Conservation (phyloP, 1,284 basidiomycete genomes). For the Termitomyces sp. region DNA sequence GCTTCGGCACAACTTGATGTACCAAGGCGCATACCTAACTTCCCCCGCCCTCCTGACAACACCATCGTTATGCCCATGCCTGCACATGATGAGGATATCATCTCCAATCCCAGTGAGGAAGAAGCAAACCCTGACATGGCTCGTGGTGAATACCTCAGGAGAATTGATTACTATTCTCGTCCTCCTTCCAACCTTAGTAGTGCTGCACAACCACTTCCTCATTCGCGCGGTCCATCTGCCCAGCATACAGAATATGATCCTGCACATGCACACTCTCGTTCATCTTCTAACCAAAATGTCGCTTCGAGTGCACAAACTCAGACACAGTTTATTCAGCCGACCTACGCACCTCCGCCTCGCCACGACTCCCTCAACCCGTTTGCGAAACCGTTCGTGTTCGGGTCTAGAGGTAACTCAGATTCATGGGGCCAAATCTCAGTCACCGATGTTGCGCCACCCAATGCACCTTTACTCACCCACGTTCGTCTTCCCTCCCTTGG, state of each 20-base stretch:
- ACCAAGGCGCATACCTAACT: constrained; percentile 64
- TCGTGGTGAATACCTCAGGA: constrained; percentile 39
- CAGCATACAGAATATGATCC: constrained; percentile 59
- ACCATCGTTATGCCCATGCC: constrained; percentile 31
- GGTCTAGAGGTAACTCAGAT: constrained; percentile 29
- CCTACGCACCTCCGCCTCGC: constrained; percentile 24
- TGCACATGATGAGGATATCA: constrained; percentile 54
- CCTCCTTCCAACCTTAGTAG: constrained; percentile 21
- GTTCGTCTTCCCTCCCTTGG: constrained; percentile 56
- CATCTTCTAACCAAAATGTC: constrained; percentile 32
- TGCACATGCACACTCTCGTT: constrained; percentile 59
- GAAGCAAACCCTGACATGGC: constrained; percentile 33
- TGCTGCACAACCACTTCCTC: constrained; percentile 47
- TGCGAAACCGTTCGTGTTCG: constrained; percentile 79
- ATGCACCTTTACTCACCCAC: constrained; percentile 40
- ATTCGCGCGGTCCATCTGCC: constrained; percentile 58
- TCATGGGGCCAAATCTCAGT: constrained; percentile 28
- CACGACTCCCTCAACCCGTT: constrained; percentile 60
- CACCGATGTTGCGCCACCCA: constrained; percentile 28
- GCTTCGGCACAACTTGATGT: constrained; percentile 43
- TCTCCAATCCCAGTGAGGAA: constrained; percentile 81
- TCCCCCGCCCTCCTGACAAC: constrained; percentile 65
- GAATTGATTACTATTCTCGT: constrained; percentile 30
- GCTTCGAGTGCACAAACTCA: constrained; percentile 6
- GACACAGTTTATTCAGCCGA: constrained; percentile 10